Evolutionary conservation across 1,139 yeast species (phyloP), one percentile per base, ranked within the genome.

Genomic region (Pichia sp.): DNA sequence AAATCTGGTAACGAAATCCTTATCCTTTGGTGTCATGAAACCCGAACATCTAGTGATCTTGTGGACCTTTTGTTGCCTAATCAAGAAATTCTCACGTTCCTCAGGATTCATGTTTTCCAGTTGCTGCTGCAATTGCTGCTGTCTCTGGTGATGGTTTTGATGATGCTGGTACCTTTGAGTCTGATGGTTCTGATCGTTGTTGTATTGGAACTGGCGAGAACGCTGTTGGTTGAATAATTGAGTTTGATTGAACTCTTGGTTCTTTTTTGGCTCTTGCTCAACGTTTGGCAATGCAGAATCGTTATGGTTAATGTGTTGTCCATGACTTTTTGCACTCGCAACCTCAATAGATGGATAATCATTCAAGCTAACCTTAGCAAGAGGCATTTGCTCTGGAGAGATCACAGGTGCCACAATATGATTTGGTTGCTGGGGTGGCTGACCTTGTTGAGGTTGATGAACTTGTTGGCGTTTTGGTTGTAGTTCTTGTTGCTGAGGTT

Each of bases 11-110:
- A 93, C 93, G 67, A 90, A 90, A 72, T 92, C 97, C 74, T 92
- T 92, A 70, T 93, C 99, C 74, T 92, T 88, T 58, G 96, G 96
- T 63, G 92, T 89, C 99, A 93, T 93, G 61, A 93, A 82, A 58
- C 97, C 97, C 30, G 95, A 87, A 72, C 86, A 88, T 66, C 82
- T 85, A 71, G 87, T 79, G 63, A 90, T 88, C 62, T 87, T 81
- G 40, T 86, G 82, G 44, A 87, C 92, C 69, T 89, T 88, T 57
- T 85, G 87, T 62, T 87, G 90, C 74, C 95, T 86, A 54, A 75
- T 77, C 52, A 85, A 79, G 58, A 85, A 75, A 62, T 84, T 72
- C 59, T 79, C 75, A 63, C 76, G 74, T 64, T 79, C 83, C 58
- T 79, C 82, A n/a, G 78, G 78, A 8, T 77, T 65, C 62, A 79